Percentiles rank a stretch among this genome's conserved stretches.
Conservation (phyloP, 768 basidiomycete genomes). For the Mycena crocata region DNA sequence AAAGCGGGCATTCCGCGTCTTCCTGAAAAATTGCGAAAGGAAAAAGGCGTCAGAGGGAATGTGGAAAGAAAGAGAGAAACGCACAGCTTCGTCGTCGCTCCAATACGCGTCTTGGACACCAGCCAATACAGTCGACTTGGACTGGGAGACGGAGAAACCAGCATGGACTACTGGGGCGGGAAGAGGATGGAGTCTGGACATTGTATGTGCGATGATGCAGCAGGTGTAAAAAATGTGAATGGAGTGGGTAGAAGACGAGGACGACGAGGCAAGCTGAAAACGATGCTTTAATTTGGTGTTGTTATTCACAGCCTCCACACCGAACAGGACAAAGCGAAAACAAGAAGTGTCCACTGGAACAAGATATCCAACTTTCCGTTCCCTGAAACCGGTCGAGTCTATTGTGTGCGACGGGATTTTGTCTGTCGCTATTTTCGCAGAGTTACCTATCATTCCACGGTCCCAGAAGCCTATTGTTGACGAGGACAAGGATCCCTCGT, state of each 20-base stretch:
- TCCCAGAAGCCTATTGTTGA: too few relatives aligned
- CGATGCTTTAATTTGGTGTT: background rate
- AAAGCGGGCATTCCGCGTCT: constrained; percentile 97
- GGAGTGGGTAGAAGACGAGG: background rate
- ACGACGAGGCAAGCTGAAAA: constrained; percentile 12
- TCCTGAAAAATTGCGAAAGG: constrained; percentile 67
- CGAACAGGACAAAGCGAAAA: background rate
- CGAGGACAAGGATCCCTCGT: background rate
- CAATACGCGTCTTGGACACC: constrained; percentile 97
- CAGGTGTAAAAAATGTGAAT: background rate
- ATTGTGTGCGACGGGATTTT: too few relatives aligned
- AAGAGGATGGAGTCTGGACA: constrained; percentile 67
- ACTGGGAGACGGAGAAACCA: constrained; percentile 77
- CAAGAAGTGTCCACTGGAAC: too few relatives aligned
- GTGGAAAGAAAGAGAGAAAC: constrained; percentile 39
- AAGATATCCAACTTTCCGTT: too few relatives aligned
- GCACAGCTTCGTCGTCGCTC: constrained; percentile 91
- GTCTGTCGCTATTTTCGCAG: too few relatives aligned
- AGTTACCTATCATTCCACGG: too few relatives aligned
- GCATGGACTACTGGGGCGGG: constrained; percentile 82
- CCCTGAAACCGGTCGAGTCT: too few relatives aligned
- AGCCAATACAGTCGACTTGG: constrained; percentile 87
- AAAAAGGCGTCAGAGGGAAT: constrained; percentile 26
- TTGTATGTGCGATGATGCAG: background rate
- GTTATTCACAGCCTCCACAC: background rate